Base-by-base conservation (phyloP, 2,329 filamentous ascomycete species). In the Xylariaceae sp. region DNA sequence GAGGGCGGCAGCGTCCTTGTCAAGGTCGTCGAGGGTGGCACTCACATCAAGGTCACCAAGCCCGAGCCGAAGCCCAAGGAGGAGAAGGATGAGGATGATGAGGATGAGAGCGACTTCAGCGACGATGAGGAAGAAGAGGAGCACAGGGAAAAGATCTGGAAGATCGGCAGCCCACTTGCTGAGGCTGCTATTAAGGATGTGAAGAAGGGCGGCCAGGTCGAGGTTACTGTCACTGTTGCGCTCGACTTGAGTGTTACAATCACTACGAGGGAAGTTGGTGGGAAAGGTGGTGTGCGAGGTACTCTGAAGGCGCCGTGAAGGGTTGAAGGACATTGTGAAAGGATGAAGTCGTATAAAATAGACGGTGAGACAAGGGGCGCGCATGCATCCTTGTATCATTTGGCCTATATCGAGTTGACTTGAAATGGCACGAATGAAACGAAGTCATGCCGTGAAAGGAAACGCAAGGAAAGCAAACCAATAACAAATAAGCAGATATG, bases 1-100 rank as follows among this genome's bases (percentile, higher is more conserved):
- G 81, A 83, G 37, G 91, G 90, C 50, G 93, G 93, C 42, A 86
- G 95, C 61, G 86, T 97, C 3, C 75, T 97, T 11, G 73, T 98
- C 66, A 88, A 87, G 70, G 78, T 98, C 44, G 88, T 85, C 55
- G 93, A 98, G 74, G 93, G 89, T 57, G 79, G 80, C 57, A 85
- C 88, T 34, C 86, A 95, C 68, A 96, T 97, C 76, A 94, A 95
- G 71, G 83, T 95, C 60, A 92, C 88, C 52, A 89, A 93, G 74
- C 83, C 88, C 27, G 87, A 92, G 71, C 80, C 85, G 50, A 89
- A 89, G 76, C 56, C 80, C 48, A 87, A 88, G 58, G 75, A 79
- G 55, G 77, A 82, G 53, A 77, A 76, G 50, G 67, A 68, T 20
- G 69, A 70, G 36, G 76, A 74, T 48, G 71, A 71, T 3, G 77